These are phyloP conservation scores for Coniochaeta ligniaria DNA, from an alignment of 2,329 filamentous ascomycete genomes.

Conservation along the genomic window DNA sequence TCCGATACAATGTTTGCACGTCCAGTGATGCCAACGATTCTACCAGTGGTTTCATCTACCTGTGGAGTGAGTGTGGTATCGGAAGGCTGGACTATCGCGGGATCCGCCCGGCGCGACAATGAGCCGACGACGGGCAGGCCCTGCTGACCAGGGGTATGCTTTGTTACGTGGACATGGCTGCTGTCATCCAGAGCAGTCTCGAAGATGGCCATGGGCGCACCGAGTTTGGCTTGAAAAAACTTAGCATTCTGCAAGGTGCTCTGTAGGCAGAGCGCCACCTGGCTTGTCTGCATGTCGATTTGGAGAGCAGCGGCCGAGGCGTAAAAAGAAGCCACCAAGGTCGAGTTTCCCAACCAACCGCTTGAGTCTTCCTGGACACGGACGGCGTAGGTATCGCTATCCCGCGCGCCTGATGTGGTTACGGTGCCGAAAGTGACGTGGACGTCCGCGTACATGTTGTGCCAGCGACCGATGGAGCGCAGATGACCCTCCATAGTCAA, in stretches of 20 bases:
- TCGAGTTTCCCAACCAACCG: constrained; percentile 28
- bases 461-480: constrained; percentile 5
- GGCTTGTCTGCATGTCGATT: constrained; percentile 19
- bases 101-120: constrained; percentile 1
- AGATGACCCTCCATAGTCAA: constrained; percentile 6
- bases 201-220: constrained; percentile 21
- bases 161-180: constrained; percentile 26
- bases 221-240: constrained; percentile 17
- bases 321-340: constrained; percentile 33
- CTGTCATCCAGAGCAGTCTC: constrained; percentile 21
- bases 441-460: constrained; percentile 26
- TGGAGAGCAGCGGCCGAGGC: constrained; percentile 27
- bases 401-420: constrained; percentile 13
- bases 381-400: constrained; percentile 23
- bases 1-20: constrained; percentile 29
- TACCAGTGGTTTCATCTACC: neutral
- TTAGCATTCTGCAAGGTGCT: constrained; percentile 14
- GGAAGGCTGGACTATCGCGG: neutral
- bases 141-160: constrained; percentile 25
- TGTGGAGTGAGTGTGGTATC: neutral
- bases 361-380: constrained; percentile 23
- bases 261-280: constrained; percentile 24
- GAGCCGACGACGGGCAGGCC: constrained; percentile 18
- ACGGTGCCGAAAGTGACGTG: constrained; percentile 34
- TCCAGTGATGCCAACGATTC: constrained; percentile 11